Percentiles rank a stretch among this genome's conserved stretches.
Evolutionary conservation across 805 yeast species (phyloP).

Genomic region (Sugiyamaella valdiviana): DNA sequence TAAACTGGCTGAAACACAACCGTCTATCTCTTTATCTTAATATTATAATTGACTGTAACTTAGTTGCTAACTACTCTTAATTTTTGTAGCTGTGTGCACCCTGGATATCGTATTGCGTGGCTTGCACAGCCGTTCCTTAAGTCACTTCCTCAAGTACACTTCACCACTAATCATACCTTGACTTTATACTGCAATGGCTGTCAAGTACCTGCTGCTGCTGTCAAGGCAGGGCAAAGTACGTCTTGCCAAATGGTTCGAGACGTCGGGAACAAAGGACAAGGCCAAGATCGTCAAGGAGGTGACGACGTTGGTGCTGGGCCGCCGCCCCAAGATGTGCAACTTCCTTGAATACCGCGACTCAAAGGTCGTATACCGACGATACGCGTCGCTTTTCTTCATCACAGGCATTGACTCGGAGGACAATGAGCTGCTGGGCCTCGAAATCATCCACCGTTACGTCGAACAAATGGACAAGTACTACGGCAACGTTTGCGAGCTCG

Average conservation of each 20-base stretch:
- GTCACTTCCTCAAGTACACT: neutral
- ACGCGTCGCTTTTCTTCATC: constrained; percentile 87
- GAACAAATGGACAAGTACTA: constrained; percentile 95
- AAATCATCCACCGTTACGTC: constrained; percentile 84
- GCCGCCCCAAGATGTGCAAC: constrained; percentile 94
- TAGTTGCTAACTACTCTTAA: too few relatives aligned
- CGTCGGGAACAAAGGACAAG: constrained; percentile 80
- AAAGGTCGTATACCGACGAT: constrained; percentile 84
- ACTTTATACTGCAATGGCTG: constrained; percentile 50
- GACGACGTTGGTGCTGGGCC: constrained; percentile 72
- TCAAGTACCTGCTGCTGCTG: constrained; percentile 71
- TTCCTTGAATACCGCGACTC: constrained; percentile 79
- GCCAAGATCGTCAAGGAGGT: constrained; percentile 76
- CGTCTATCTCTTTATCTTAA: too few relatives aligned
- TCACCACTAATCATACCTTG: neutral
- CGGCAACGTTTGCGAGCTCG: constrained; percentile 94
- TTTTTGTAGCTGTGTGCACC: too few relatives aligned
- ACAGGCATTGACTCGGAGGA: constrained; percentile 79
- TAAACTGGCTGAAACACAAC: too few relatives aligned
- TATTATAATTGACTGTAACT: too few relatives aligned
- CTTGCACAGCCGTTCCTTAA: too few relatives aligned
- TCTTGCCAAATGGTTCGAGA: constrained; percentile 86
- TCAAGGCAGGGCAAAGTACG: constrained; percentile 96
- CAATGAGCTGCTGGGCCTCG: constrained; percentile 81
- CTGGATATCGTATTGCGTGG: too few relatives aligned